These are phyloP conservation scores for Pseudodiploospora longispora DNA, from an alignment of 2,329 filamentous ascomycete genomes.

Conservation along the genomic window DNA sequence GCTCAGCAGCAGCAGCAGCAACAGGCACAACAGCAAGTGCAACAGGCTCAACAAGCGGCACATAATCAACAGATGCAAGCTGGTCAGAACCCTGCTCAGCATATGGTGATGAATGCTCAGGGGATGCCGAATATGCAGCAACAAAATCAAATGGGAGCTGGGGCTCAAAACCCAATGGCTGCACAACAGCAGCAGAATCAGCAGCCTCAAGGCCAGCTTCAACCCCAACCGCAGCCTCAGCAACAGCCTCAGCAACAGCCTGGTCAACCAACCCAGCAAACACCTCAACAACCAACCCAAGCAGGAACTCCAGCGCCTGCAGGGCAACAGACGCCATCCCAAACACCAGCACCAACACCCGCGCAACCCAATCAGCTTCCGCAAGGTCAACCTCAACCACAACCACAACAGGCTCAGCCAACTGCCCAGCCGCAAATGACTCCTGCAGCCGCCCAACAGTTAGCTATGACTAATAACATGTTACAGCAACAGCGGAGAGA, in stretches of 20 bases:
- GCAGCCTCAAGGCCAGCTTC: constrained; percentile 19
- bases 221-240: constrained; percentile 25
- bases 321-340: constrained; percentile 41
- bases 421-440: constrained; percentile 23
- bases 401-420: constrained; percentile 21
- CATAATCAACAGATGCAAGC: constrained; percentile 33
- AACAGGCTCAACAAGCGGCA: constrained; percentile 22
- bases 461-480: constrained; percentile 24
- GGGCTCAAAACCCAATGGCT: constrained; percentile 21
- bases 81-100: constrained; percentile 37
- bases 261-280: constrained; percentile 28
- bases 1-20: constrained; percentile 30
- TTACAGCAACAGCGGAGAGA: constrained; percentile 43
- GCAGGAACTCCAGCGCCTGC: constrained; percentile 32
- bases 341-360: constrained; percentile 33
- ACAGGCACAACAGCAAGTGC: constrained; percentile 28
- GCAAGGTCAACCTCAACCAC: constrained; percentile 26
- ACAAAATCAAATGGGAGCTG: constrained; percentile 30
- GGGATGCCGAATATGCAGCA: constrained; percentile 37
- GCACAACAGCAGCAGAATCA: constrained; percentile 21
- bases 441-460: constrained; percentile 24
- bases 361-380: constrained; percentile 22
- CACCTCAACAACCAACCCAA: constrained; percentile 35
- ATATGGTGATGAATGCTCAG: constrained; percentile 40
- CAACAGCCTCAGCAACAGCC: constrained; percentile 26